These are phyloP conservation scores for Escallonia herrerae DNA, from an alignment of 129 eudicot species.

Conservation along the genomic window DNA sequence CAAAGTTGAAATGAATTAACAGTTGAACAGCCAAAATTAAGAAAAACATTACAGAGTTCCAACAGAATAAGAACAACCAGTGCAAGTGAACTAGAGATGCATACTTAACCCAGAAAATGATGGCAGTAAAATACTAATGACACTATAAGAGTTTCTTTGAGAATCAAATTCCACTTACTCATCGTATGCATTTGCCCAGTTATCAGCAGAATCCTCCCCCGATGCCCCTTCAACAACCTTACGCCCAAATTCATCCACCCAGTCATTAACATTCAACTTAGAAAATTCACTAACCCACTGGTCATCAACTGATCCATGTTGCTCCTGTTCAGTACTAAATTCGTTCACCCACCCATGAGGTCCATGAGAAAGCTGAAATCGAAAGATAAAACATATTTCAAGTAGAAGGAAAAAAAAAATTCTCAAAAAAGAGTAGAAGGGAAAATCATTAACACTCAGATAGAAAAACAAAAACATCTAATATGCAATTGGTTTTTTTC, in stretches of 20 bases:
- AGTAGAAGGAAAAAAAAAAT: too few relatives aligned
- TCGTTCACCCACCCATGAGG: conserved; percentile 84
- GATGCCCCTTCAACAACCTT: conserved; percentile 73
- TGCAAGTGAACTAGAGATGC: background rate
- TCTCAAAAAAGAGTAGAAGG: too few relatives aligned
- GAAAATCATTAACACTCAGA: too few relatives aligned
- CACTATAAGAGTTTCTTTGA: background rate
- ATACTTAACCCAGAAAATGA: background rate
- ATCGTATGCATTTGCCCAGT: conserved; percentile 93
- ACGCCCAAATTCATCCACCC: conserved; percentile 93
- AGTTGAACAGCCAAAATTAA: background rate
- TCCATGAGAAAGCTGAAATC: conserved; percentile 55
- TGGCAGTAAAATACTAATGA: background rate
- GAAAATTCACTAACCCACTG: conserved; percentile 95
- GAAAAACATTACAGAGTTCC: background rate
- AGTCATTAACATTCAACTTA: conserved; percentile 79
- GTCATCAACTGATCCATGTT: conserved; percentile 52
- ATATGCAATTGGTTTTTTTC: too few relatives aligned
- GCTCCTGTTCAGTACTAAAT: conserved; percentile 61
- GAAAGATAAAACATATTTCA: too few relatives aligned
- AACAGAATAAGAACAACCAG: background rate
- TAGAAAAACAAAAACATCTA: too few relatives aligned
- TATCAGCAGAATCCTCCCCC: conserved; percentile 67
- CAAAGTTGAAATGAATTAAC: background rate
- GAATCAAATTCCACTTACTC: conserved; percentile 55